Evolutionary conservation across 441 rosid genomes (phyloP).

Genomic region (Adansonia gregorii): DNA sequence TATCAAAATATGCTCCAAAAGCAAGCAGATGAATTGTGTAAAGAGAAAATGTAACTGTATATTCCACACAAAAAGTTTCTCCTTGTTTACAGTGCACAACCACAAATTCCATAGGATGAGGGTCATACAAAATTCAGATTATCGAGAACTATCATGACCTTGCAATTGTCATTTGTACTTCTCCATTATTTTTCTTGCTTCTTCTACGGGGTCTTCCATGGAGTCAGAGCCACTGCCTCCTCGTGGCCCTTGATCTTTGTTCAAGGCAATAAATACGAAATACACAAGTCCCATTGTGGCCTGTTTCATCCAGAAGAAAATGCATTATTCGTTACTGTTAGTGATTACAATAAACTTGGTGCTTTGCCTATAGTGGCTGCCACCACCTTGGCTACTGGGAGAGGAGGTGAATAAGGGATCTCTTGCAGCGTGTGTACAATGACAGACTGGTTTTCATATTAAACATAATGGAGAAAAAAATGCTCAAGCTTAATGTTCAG

Average conservation of each 20-base stretch:
- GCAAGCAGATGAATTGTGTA: not conserved
- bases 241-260: constrained; percentile 65
- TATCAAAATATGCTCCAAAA: not conserved
- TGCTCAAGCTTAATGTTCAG: constrained; percentile 4
- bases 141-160: not conserved
- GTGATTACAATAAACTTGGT: not conserved
- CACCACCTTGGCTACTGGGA: not conserved
- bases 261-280: constrained; percentile 77
- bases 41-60: not conserved
- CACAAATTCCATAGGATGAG: not conserved
- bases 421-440: not conserved
- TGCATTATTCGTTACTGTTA: not conserved
- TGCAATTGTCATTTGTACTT: constrained; percentile 60
- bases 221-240: constrained; percentile 50
- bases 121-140: not conserved
- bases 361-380: not conserved
- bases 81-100: constrained; percentile 1
- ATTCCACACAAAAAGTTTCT: not conserved
- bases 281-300: constrained; percentile 90
- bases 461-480: not conserved
- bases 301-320: constrained; percentile 47
- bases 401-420: not conserved
- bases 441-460: not conserved
- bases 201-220: constrained; percentile 59
- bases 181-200: constrained; percentile 93